Percentiles rank a stretch among this genome's conserved stretches.
Conservation (phyloP, 306 rosid species). For the Chamaecrista fasciculata region DNA sequence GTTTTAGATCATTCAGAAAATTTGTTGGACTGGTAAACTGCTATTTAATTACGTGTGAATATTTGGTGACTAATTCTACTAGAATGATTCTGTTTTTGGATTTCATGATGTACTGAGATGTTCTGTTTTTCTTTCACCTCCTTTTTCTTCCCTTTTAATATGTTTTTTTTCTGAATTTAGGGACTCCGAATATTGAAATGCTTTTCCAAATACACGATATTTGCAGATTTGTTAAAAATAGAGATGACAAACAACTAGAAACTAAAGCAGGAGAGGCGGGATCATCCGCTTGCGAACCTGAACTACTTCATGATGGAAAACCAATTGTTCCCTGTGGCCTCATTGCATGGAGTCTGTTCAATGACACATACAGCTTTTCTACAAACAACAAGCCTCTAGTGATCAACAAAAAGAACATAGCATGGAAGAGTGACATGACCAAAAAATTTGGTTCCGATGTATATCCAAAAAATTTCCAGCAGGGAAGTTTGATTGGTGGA, state of each 20-base stretch:
- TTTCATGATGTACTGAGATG: not conserved
- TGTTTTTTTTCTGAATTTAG: not conserved
- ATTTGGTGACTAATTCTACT: not conserved
- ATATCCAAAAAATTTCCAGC: conserved; percentile 76
- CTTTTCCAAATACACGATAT: not conserved
- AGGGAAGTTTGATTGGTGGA: conserved; percentile 58
- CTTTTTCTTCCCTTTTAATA: not conserved
- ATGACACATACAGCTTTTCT: conserved; percentile 73
- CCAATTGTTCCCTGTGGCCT: conserved; percentile 93
- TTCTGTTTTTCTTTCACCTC: not conserved
- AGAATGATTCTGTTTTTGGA: not conserved
- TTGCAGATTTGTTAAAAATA: conserved; percentile 78
- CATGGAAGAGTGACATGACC: conserved; percentile 72
- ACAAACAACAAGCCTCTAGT: conserved; percentile 40
- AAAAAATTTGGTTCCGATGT: conserved; percentile 64
- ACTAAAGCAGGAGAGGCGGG: conserved; percentile 31
- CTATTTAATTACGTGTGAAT: not conserved
- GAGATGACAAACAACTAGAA: conserved; percentile 64
- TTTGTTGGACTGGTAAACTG: not conserved
- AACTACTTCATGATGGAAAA: conserved; percentile 7
- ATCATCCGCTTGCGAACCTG: conserved; percentile 41
- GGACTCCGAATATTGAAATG: conserved; percentile 3
- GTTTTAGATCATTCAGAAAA: not conserved
- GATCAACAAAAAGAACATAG: conserved; percentile 64
- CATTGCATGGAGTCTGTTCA: conserved; percentile 89